Evolutionary conservation across 2,329 filamentous ascomycete genomes (phyloP), one percentile per base, ranked within the genome.

Genomic region (Parascedosporium putredinis): DNA sequence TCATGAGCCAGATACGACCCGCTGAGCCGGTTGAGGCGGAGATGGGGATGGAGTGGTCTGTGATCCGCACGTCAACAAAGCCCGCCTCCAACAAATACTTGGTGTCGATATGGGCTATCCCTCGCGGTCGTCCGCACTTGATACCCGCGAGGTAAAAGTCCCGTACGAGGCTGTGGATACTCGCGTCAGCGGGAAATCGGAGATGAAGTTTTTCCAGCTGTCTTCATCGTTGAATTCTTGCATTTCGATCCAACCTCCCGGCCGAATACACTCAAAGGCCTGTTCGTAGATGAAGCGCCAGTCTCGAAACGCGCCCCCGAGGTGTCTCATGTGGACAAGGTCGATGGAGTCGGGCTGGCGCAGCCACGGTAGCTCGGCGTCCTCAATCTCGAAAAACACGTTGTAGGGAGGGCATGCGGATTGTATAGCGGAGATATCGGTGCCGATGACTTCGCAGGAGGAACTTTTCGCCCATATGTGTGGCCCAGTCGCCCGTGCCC

Each of bases 301-400:
- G 59, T 80, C 72, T 0, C 63, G 61, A 58, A 81, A 79, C 8
- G 76, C 70, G 8, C 76, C 78, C 16, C 73, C 65, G 68, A 81
- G 70, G 53, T 73, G 67, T 4, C 78, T 72, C 50, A 79, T 63
- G 56, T 81, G 78, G 24, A 81, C 68, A 10, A 81, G 62, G 57
- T 81, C 78, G 54, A 78, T 75, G 10, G 68, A 61, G 56, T 79
- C 63, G 3, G 68, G 60, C 3, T 70, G 68, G 12, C 74, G 70
- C 51, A 78, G 73, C 77, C 77, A 81, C 38, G 79, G 75, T 22
- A 68, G 60, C 59, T 79, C 75, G 43, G 76, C 77, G 55, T 80
- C 74, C 55, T 80, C 76, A 4, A 80, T 69, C 60, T 79, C 75
- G 62, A 79, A 80, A 56, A 74, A 78, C 34, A 78, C 70, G 53